Evolutionary conservation across 192 early-diverging fungal species (phyloP).

Genomic region (Podila epigama): DNA sequence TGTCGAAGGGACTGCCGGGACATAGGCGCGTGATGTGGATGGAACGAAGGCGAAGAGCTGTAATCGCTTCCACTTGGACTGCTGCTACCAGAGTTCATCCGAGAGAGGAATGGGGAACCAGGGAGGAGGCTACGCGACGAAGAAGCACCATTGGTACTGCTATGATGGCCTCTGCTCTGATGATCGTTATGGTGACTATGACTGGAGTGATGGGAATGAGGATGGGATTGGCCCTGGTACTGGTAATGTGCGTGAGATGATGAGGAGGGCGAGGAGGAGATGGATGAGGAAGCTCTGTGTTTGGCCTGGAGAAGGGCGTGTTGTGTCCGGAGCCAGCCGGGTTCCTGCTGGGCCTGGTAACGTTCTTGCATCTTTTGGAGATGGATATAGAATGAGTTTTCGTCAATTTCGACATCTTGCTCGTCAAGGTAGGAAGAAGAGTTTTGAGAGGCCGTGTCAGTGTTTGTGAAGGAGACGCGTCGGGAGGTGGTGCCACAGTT

Average conservation of each 20-base stretch:
- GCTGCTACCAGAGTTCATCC: conserved; percentile 31
- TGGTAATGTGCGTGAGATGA: no score
- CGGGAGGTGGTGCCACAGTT: conserved; percentile 22
- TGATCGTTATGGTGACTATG: conserved; percentile 9
- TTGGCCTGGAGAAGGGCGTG: conserved; percentile 43
- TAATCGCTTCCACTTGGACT: conserved; percentile 42
- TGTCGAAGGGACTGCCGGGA: conserved; percentile 4
- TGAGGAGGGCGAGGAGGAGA: no score
- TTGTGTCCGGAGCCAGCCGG: conserved; percentile 36
- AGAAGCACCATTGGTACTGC: no score
- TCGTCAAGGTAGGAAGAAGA: conserved; percentile 32
- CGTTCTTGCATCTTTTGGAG: conserved; percentile 47
- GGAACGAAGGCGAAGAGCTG: conserved; percentile 37
- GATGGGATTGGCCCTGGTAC: no score
- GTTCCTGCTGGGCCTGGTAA: conserved; percentile 28
- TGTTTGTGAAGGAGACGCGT: conserved; percentile 11
- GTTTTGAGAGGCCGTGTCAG: conserved; percentile 31
- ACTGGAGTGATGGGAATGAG: no score
- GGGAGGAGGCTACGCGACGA: neutral
- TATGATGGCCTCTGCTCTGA: neutral
- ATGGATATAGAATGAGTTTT: conserved; percentile 47
- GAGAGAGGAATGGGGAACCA: conserved; percentile 20
- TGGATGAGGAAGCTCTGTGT: conserved; percentile 3
- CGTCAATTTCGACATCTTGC: conserved; percentile 37
- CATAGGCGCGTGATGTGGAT: conserved; percentile 4